Base-by-base conservation (phyloP, 2,329 filamentous ascomycete genomes). In the Cladophialophora bantiana region DNA sequence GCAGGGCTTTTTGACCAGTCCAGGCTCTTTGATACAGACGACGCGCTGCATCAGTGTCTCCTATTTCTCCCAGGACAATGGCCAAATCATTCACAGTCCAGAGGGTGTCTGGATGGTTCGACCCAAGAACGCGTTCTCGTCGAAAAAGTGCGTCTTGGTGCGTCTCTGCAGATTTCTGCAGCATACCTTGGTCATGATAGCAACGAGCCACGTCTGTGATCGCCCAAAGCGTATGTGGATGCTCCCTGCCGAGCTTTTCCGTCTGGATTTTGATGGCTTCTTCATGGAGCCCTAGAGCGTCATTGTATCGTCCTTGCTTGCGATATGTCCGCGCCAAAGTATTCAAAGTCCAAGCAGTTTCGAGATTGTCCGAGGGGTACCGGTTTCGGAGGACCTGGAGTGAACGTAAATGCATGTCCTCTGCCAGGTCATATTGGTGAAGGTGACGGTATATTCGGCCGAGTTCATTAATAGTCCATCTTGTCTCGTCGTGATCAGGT, bases 281-380 rank as follows among this genome's bases (percentile, higher is more conserved):
- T 50, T 9, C 26, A 20, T 50, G 45, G 18, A 3, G 45, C 12
- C 18, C 7, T 50, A 50, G 20, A 9, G 45, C 45, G 3, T 6
- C 26, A 18, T 6, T 9, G 4, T 18, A 20, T 18, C 26, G 18
- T 26, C 45, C 45, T 20, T 26, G 45, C 12, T 50, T 18, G 10
- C 45, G 18, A 50, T 26, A 26, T 13, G 45, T 20, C 4, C 45
- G 45, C 6, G 45, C 45, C 18, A 50, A 9, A 12, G 45, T 50
- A 20, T 50, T 50, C 45, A 50, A 50, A 20, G 45, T 50, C 45
- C 45, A 50, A 10, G 45, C 45, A 6, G 26, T 20, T 50, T 50
- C 18, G 7, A 50, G 10, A 13, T 50, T 20, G 45, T 50, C 45
- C 10, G 18, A 18, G 3, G 45, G 4, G 7, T 18, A 26, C 18